Conservation (phyloP, 2,329 filamentous ascomycete genomes). For the Talaromyces funiculosus region DNA sequence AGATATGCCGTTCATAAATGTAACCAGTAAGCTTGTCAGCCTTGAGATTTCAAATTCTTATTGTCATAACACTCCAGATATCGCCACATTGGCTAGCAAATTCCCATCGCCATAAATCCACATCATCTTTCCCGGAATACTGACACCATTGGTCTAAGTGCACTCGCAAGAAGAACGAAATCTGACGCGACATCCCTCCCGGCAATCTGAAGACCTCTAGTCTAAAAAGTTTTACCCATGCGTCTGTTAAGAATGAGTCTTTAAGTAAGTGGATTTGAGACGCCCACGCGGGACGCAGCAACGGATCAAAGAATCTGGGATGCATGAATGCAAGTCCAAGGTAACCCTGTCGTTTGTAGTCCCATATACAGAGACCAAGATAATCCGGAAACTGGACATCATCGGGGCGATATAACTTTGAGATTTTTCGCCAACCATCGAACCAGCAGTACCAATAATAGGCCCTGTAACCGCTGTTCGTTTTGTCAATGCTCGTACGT, state of each 20-base stretch:
- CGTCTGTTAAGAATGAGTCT: background rate
- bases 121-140: background rate
- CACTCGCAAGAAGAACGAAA: background rate
- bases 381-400: background rate
- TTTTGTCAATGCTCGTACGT: background rate
- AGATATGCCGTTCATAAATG: background rate
- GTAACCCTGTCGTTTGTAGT: background rate
- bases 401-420: no score
- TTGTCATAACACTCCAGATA: background rate
- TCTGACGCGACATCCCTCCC: background rate
- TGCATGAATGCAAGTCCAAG: background rate
- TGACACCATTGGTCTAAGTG: background rate
- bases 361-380: constrained; percentile 2
- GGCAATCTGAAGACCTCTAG: background rate
- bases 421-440: no score
- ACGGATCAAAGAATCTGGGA: background rate
- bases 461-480: background rate
- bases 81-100: background rate
- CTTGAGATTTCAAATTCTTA: no score
- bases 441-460: background rate
- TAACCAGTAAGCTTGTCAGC: background rate
- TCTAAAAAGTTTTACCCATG: background rate
- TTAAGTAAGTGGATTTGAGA: background rate
- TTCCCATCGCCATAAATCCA: background rate
- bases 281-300: background rate